Percentiles rank a stretch among this genome's conserved stretches.
Evolutionary conservation across 1,284 basidiomycete species (phyloP).

Genomic region (Ceratobasidium sp.): DNA sequence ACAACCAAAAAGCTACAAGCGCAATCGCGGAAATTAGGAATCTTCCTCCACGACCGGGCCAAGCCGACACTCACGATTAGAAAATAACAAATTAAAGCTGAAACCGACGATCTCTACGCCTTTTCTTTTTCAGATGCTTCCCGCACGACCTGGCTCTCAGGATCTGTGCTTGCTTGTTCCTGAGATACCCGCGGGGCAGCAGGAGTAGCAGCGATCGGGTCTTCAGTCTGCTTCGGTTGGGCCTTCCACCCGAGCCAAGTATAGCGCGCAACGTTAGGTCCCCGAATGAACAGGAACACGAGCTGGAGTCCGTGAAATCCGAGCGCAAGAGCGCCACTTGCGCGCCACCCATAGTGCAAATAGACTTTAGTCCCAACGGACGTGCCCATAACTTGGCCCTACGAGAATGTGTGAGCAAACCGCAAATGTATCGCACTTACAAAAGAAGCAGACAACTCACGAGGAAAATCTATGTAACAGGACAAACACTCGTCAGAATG

Average conservation of each 20-base stretch:
- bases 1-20: too few relatives aligned
- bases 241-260: slow-evolving; percentile 70
- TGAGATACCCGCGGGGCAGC: background rate
- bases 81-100: background rate
- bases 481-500: background rate
- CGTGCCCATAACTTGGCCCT: slow-evolving; percentile 73
- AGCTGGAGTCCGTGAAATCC: slow-evolving; percentile 63
- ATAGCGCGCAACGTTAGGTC: slow-evolving; percentile 63
- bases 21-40: too few relatives aligned
- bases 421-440: too few relatives aligned
- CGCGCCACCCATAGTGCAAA: slow-evolving; percentile 68
- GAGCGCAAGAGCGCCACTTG: slow-evolving; percentile 63
- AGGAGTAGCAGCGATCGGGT: too few relatives aligned
- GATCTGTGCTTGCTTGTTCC: slow-evolving; percentile 9
- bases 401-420: too few relatives aligned
- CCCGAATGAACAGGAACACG: slow-evolving; percentile 60
- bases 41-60: background rate
- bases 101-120: background rate
- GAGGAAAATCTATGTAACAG: slow-evolving; percentile 54
- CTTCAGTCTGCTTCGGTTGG: slow-evolving; percentile 49
- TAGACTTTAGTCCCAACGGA: slow-evolving; percentile 70
- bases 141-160: background rate
- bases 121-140: slow-evolving; percentile 14
- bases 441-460: slow-evolving; percentile 40
- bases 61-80: background rate